phyloP scores from a whole-genome alignment of 2,329 filamentous ascomycete genomes.

The Trichoderma simmonsii region DNA sequence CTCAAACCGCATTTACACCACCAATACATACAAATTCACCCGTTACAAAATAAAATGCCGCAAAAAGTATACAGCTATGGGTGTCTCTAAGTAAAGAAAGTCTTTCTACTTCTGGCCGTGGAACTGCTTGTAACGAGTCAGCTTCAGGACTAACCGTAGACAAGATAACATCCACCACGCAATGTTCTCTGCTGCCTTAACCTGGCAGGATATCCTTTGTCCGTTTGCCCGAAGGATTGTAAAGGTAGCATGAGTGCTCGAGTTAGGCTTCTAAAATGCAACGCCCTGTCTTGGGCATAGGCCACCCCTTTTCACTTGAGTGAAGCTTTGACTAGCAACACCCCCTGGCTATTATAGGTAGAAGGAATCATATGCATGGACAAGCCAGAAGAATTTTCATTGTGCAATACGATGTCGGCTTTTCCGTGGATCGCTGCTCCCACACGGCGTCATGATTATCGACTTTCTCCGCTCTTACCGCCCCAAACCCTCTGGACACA shows the following conservation, averaged over 20 bases:
- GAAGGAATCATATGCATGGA: background rate
- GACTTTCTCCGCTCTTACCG: background rate
- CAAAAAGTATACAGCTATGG: rapidly evolving
- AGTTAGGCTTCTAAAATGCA: background rate
- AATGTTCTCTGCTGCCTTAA: background rate
- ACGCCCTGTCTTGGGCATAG: background rate
- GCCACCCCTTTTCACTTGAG: background rate
- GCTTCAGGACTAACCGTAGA: background rate
- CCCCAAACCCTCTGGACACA: background rate
- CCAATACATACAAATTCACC: background rate
- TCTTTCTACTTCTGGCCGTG: background rate
- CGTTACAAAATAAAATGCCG: background rate
- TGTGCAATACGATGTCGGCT: background rate
- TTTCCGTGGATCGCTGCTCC: background rate
- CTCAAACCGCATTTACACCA: background rate
- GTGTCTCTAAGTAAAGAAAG: background rate
- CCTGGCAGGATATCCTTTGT: background rate
- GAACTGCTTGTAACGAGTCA: background rate
- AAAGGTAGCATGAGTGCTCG: background rate
- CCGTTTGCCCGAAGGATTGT: background rate
- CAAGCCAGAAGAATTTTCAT: background rate
- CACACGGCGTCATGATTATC: background rate
- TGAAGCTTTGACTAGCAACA: background rate
- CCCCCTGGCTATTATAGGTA: background rate
- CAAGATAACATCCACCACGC: background rate